Percentiles rank a stretch among this genome's conserved stretches.
phyloP scores from a whole-genome alignment of 192 early-diverging fungal species.

The Podila verticillata region DNA sequence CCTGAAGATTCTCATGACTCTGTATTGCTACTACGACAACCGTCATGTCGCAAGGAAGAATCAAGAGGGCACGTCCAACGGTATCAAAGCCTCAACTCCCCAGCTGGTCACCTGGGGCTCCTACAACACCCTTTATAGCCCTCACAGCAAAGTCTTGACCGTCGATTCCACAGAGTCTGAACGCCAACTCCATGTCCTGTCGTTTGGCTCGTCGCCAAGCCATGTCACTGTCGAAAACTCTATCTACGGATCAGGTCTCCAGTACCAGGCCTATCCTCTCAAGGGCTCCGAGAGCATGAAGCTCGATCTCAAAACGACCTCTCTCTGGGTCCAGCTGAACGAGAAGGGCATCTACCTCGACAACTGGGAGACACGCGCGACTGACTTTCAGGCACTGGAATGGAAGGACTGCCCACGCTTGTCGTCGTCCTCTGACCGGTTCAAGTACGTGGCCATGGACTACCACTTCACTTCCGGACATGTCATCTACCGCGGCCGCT shows the following conservation, averaged over 20 bases:
- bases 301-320: neutral
- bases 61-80: too few relatives aligned
- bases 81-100: conserved; percentile 22
- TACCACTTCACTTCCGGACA: conserved; percentile 37
- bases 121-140: conserved; percentile 53
- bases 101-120: conserved; percentile 62
- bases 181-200: conserved; percentile 47
- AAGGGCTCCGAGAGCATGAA: conserved; percentile 14
- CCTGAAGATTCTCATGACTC: conserved; percentile 14
- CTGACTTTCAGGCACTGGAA: conserved; percentile 10
- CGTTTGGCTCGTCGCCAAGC: conserved; percentile 21
- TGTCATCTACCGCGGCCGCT: conserved; percentile 34
- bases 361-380: conserved; percentile 17
- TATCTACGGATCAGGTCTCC: conserved; percentile 15
- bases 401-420: conserved; percentile 33
- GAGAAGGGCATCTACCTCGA: conserved; percentile 1
- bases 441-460: conserved; percentile 28
- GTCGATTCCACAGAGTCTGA: conserved; percentile 47
- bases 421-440: conserved; percentile 12
- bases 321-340: conserved; percentile 14
- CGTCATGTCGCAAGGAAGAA: neutral
- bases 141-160: conserved; percentile 13
- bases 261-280: conserved; percentile 20
- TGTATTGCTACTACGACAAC: conserved; percentile 44
- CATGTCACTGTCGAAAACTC: neutral